Base-by-base conservation (phyloP, 1,139 yeast species). In the Candida gigantensis region DNA sequence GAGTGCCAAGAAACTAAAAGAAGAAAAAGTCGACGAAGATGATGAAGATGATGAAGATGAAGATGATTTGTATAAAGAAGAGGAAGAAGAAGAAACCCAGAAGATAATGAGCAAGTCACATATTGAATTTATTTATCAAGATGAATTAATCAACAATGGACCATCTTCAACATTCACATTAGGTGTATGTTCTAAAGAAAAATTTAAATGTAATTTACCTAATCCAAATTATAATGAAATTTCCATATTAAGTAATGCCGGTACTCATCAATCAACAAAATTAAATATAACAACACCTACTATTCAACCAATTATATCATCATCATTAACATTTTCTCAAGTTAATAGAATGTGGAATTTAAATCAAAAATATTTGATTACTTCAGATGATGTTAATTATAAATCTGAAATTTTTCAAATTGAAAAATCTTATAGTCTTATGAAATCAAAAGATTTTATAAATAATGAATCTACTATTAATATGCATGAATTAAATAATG, bases 331-430 rank as follows among this genome's bases (percentile, higher is more conserved):
- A 35, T 89, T 90, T 42, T 79, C 84, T 2, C 82, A 86, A 47
- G 79, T 86, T 24, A 81, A 84, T 41, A 77, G 86, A 47, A 75
- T 88, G 56, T 84, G 92, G 86, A 83, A 87, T 28, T 57, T 82
- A 24, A 60, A 69, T 42, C 68, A 72, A 41, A 58, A 59, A 35
- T 88, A 74, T 54, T 65, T 89, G 40, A 71, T 89, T 19, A 85
- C 95, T 0, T 85, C 95, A 0, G 90, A 84, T 54, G 77, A 77
- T 35, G 60, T 68, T 10, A 78, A 78, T 45, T 66, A 62, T 33
- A 83, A 81, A 47, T 82, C 90, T 10, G 89, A 84, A 50, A 77
- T 87, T 31, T 89, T 86, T 53, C 79, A 79, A 42, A 80, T 87
- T 39, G 75, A 75, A 35, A 81, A 82, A 35, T 74, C 81, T 21